phyloP scores from a whole-genome alignment of 208 protist genomes.

The Trypanosoma conorhini region DNA sequence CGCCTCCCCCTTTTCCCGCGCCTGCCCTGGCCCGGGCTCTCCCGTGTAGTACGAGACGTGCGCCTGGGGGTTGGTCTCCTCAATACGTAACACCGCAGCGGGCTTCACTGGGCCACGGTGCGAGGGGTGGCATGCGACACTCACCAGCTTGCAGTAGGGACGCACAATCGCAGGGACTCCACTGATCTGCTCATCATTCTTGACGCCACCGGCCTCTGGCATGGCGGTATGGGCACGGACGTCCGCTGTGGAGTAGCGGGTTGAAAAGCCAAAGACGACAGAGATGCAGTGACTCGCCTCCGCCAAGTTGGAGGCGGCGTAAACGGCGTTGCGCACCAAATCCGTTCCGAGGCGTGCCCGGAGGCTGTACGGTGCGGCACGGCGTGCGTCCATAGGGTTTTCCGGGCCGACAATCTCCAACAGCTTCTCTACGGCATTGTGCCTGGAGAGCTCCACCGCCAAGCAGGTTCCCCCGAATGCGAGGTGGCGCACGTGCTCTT shows the following conservation, averaged over 20 bases:
- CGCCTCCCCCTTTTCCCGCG: background rate
- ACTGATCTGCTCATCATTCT: background rate
- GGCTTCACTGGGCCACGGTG: background rate
- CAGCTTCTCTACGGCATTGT: slow-evolving; percentile 63
- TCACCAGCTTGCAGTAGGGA: slow-evolving; percentile 18
- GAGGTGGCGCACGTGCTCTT: slow-evolving; percentile 48
- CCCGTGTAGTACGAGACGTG: slow-evolving; percentile 31
- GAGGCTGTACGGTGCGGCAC: slow-evolving; percentile 43
- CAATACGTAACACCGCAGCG: slow-evolving; percentile 2
- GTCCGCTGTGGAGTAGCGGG: slow-evolving; percentile 29
- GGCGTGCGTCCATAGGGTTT: slow-evolving; percentile 52
- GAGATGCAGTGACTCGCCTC: slow-evolving; percentile 51
- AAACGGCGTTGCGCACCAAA: slow-evolving; percentile 62
- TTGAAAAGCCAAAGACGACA: slow-evolving; percentile 61
- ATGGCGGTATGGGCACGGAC: slow-evolving; percentile 15
- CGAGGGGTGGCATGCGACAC: background rate
- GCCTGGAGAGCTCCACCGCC: slow-evolving; percentile 49
- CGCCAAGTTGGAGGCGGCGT: slow-evolving; percentile 48
- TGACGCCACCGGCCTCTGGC: slow-evolving; percentile 4
- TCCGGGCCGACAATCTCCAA: slow-evolving; percentile 68
- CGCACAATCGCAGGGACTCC: slow-evolving; percentile 2
- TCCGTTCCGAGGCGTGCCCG: slow-evolving; percentile 62
- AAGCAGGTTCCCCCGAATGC: slow-evolving; percentile 57
- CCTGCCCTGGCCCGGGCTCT: background rate
- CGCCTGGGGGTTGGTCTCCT: slow-evolving; percentile 26